Conservation (phyloP, 495 filamentous ascomycete species). For the Penicillium robsamsonii region DNA sequence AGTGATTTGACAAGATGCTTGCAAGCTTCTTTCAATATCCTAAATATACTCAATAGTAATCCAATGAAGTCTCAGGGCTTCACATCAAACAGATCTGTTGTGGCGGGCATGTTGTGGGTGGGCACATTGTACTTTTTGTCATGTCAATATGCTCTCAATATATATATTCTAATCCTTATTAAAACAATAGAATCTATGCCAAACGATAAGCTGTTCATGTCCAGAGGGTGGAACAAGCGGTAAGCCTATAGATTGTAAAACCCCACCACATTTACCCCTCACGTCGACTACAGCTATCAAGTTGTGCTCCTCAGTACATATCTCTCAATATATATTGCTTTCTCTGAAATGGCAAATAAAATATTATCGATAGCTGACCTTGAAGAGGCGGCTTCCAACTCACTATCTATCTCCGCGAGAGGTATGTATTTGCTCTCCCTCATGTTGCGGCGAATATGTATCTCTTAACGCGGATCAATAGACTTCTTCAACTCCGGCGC, state of each 20-base stretch:
- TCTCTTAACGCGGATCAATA: conserved; percentile 11
- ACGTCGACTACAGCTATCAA: background rate
- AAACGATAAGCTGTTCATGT: background rate
- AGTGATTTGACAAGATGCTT: background rate
- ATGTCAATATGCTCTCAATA: background rate
- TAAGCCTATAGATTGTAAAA: background rate
- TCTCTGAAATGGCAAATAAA: conserved; percentile 6
- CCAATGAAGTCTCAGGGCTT: background rate
- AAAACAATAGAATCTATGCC: background rate
- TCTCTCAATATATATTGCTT: background rate
- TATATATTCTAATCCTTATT: background rate
- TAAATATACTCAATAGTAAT: background rate
- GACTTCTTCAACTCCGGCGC: conserved; percentile 51
- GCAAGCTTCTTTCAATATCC: background rate
- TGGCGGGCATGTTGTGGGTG: background rate
- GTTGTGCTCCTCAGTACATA: background rate
- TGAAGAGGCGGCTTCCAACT: conserved; percentile 16
- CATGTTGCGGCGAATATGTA: background rate
- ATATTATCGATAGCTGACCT: conserved; percentile 25
- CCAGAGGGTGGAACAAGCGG: background rate
- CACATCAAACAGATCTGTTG: background rate
- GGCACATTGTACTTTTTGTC: background rate
- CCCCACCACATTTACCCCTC: conserved; percentile 9
- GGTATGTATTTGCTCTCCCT: conserved; percentile 8
- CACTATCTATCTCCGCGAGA: conserved; percentile 14